Evolutionary conservation across 176 grass and related monocot genomes (phyloP).

Genomic region (Ananas comosus): DNA sequence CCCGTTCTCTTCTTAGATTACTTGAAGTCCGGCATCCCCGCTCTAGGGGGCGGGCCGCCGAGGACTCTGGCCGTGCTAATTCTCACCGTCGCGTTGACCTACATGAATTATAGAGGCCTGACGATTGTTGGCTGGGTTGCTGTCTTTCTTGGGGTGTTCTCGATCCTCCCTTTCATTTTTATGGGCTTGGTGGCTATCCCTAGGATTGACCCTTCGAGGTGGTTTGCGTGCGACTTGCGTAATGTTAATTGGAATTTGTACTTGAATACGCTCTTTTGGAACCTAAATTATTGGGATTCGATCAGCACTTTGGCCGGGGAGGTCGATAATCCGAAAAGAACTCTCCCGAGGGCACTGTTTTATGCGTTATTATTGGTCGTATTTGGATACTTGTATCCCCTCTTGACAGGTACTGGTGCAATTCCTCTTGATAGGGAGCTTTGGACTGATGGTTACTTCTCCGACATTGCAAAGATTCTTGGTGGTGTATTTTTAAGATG

Average conservation of each 20-base stretch:
- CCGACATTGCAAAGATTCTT: constrained; percentile 34
- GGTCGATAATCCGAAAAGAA: constrained; percentile 27
- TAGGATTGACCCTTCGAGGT: constrained; percentile 26
- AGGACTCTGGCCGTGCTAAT: constrained; percentile 33
- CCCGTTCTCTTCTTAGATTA: constrained; percentile 67
- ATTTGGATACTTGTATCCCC: constrained; percentile 57
- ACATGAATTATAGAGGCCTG: constrained; percentile 52
- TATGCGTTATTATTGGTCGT: constrained; percentile 39
- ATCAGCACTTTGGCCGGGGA: constrained; percentile 40
- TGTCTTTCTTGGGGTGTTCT: constrained; percentile 45
- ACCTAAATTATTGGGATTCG: constrained; percentile 46
- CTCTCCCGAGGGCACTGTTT: constrained; percentile 18
- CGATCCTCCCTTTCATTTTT: constrained; percentile 34
- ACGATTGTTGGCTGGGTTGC: constrained; percentile 56
- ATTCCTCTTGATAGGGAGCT: constrained; percentile 26
- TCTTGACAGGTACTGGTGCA: constrained; percentile 51
- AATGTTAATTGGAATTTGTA: constrained; percentile 41
- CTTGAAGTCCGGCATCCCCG: constrained; percentile 31
- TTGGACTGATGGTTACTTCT: constrained; percentile 75
- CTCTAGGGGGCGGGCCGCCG: constrained; percentile 23
- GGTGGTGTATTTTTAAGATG: constrained; percentile 33
- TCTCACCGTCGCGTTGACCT: constrained; percentile 36
- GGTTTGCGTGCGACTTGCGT: constrained; percentile 13
- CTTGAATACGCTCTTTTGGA: constrained; percentile 43
- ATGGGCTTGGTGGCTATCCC: constrained; percentile 21